Evolutionary conservation across 2,329 filamentous ascomycete genomes (phyloP).

Genomic region (Botrytis paeoniae): DNA sequence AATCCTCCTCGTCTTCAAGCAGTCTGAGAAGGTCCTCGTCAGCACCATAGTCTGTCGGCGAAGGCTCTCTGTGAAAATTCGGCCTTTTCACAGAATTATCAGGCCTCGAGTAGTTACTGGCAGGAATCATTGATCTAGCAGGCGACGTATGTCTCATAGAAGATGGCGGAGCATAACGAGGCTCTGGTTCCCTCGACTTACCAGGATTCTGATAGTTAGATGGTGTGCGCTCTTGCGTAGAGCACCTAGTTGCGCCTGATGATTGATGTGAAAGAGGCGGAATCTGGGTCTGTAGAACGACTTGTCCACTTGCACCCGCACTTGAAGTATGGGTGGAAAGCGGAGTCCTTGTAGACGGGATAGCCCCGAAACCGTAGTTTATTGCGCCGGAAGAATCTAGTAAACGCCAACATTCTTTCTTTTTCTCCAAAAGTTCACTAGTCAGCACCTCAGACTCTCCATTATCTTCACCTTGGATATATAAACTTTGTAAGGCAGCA

Average conservation of each 20-base stretch:
- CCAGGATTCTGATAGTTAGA: neutral
- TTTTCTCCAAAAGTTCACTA: constrained; percentile 29
- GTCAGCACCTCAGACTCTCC: constrained; percentile 24
- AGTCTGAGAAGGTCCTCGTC: constrained; percentile 31
- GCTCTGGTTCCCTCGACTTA: neutral
- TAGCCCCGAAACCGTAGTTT: constrained; percentile 32
- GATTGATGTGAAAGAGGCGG: constrained; percentile 3
- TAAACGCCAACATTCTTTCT: constrained; percentile 29
- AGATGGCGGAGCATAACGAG: constrained; percentile 5
- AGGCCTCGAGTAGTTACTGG: neutral
- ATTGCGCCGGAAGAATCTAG: constrained; percentile 34
- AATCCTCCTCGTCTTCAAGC: constrained; percentile 31
- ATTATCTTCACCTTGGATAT: constrained; percentile 17
- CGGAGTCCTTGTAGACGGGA: constrained; percentile 16
- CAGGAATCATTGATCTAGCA: neutral
- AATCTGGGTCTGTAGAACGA: constrained; percentile 34
- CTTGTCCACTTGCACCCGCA: constrained; percentile 31
- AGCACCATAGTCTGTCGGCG: constrained; percentile 27
- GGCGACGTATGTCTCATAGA: constrained; percentile 7
- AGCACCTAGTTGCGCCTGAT: neutral
- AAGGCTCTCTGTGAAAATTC: constrained; percentile 21
- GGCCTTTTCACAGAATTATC: neutral
- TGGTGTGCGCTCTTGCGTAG: constrained; percentile 7
- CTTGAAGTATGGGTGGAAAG: constrained; percentile 25
- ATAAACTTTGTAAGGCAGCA: neutral